A percentile compares a stretch with the other conserved stretches of the same genome.
Evolutionary conservation across 257 asterid genomes (phyloP).

Genomic region (Lycium ferocissimum): DNA sequence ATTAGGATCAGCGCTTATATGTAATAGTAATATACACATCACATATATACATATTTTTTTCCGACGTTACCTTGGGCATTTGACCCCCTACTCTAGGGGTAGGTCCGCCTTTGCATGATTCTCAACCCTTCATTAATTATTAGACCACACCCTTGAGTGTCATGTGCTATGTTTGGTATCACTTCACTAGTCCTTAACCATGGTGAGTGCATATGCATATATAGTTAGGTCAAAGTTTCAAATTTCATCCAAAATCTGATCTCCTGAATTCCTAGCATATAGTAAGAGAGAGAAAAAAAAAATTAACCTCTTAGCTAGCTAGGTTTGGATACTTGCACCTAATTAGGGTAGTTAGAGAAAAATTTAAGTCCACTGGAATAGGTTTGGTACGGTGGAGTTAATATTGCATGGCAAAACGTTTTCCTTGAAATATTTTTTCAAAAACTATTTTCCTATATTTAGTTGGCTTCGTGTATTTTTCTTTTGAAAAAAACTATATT

Average conservation of each 20-base stretch:
- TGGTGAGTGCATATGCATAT: neutral
- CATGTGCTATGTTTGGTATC: neutral
- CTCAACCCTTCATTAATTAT: neutral
- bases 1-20: too few relatives aligned
- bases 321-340: neutral
- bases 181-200: neutral
- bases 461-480: neutral
- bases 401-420: neutral
- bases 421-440: neutral
- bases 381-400: neutral
- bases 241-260: neutral
- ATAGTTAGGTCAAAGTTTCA: slow-evolving; percentile 6
- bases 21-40: too few relatives aligned
- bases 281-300: neutral
- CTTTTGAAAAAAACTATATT: neutral
- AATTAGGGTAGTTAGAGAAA: neutral
- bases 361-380: neutral
- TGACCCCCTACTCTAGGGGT: too few relatives aligned
- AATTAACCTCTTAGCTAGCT: neutral
- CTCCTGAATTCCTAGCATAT: neutral
- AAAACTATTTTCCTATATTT: neutral
- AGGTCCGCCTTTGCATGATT: neutral
- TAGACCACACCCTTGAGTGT: neutral
- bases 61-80: too few relatives aligned
- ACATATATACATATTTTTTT: too few relatives aligned